These are phyloP conservation scores for Thinopyrum elongatum DNA, from an alignment of 176 grass and related monocot genomes.

Conservation along the genomic window DNA sequence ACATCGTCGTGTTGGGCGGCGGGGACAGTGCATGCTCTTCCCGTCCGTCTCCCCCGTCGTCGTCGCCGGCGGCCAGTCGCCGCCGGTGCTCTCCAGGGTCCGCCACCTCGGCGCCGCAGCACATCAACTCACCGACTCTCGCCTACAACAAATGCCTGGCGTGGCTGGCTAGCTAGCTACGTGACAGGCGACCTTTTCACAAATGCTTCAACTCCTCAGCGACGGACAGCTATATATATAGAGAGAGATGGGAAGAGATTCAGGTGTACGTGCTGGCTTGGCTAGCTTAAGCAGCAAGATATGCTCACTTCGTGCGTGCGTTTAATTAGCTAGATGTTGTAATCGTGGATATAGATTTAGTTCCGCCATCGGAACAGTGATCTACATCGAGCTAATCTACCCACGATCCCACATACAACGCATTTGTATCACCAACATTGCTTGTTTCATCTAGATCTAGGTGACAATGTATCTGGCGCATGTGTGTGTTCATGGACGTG, in stretches of 20 bases:
- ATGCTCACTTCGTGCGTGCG: background rate
- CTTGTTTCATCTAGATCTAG: background rate
- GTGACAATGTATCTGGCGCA: background rate
- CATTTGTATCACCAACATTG: background rate
- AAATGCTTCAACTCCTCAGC: background rate
- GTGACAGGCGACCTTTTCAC: conserved; percentile 7
- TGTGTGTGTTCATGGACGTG: background rate
- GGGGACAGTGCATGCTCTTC: background rate
- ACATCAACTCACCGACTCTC: conserved; percentile 22
- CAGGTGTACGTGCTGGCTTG: background rate
- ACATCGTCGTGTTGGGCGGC: background rate
- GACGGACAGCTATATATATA: conserved; percentile 19
- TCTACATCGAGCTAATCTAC: background rate
- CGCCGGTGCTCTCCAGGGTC: conserved; percentile 15
- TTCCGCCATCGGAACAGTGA: background rate
- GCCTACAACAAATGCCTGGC: background rate
- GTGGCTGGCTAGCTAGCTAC: background rate
- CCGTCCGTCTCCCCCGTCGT: background rate
- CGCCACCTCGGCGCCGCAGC: conserved; percentile 57
- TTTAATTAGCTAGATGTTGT: background rate
- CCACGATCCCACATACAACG: background rate
- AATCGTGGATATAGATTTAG: background rate
- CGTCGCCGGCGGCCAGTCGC: background rate
- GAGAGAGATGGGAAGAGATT: background rate
- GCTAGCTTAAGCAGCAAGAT: background rate